Base-by-base conservation (phyloP, 345 rosid species). In the Eucalyptus fibrosa region DNA sequence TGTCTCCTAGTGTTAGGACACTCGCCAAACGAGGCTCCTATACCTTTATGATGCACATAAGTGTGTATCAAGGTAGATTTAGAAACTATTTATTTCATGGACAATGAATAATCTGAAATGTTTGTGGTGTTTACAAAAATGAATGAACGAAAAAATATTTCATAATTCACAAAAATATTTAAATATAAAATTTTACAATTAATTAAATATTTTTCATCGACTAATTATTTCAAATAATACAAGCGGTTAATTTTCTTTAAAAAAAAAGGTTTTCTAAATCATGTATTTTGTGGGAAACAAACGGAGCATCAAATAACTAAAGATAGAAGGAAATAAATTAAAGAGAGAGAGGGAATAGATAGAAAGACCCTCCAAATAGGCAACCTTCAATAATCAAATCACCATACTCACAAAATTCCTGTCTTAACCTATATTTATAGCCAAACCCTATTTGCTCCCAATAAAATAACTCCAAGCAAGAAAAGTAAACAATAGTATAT, bases 91-190 rank as follows among this genome's bases (percentile, higher is more conserved):
- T 26, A 1, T 28, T 28, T 12, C 4, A 28, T 0, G 7, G 4
- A 60, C 0, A 60, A 6, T 60, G 32, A 60, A 62, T 28, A 28
- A 62, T 30, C 0, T 11, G 32, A 6, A 60, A 26, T 26, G 16
- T 28, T 62, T 30, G 8, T 62, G 1, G 7, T 17, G 19, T 30
- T 65, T n/a, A 65, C 0, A 65, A n/a, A 65, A n/a, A 65, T 13
- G 0, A 62, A 30, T 2, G 3, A 65, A n/a, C 2, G 19, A 65
- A n/a, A 0, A 2, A 6, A 3, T 3, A 50, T 2, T 5, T n/a
- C 1, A 65, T 65, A 1, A 15, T 65, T 65, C 0, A 16, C 4
- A n/a, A 16, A 65, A n/a, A 0, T n/a, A 0, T 65, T n/a, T 2
- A 65, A 8, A 65, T 16, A 15, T 65, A 8, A 65, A n/a, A 28